Evolutionary conservation across 768 basidiomycete genomes (phyloP), one percentile per base, ranked within the genome.

Genomic region (Zangia roseola): DNA sequence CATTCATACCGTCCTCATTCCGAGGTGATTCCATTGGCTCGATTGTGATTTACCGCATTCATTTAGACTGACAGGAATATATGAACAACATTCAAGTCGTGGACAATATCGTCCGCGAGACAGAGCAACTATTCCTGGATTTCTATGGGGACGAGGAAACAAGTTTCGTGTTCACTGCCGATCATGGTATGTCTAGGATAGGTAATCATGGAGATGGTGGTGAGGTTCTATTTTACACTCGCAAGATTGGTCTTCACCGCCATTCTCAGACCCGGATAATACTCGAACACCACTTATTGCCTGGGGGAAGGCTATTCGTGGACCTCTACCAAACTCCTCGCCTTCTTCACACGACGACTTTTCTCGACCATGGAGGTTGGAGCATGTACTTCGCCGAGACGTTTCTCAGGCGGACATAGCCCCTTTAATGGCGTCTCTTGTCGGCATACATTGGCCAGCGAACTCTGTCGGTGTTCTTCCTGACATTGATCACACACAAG

Each of bases 181-280:
- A 94, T 64, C 91, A 94, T 61, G 91, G 91, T 9, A 94, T 94
- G 91, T 88, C 87, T 5, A 79, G 74, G 26, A 86, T 91, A 45
- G 91, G 91, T 12, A 93, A 92, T 60, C 91, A 94, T 50, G 91
- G 91, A 5, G 91, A 94, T 52, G 91, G 91, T 31, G 83, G 88
- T 87, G 59, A 62, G 73, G 64, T 44, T 37, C 40, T 8, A 41
- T 42, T 36, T n/a, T 17, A 24, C 40, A 31, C 37, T 31, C 9
- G 24, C 45, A 42, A 40, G 42, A 36, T 38, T 25, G 28, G 17
- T 17, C 30, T 47, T 54, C 52, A 57, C 10, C 37, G n/a, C n/a
- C 23, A 25, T 36, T 34, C 40, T 12, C 49, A 91, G 88, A 92
- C 59, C 91, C 91, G 0, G 91, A 93, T 61, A 91, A 87, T 57